Evolutionary conservation across 1,284 basidiomycete genomes (phyloP).

Genomic region (Cryptococcus wingfieldii): DNA sequence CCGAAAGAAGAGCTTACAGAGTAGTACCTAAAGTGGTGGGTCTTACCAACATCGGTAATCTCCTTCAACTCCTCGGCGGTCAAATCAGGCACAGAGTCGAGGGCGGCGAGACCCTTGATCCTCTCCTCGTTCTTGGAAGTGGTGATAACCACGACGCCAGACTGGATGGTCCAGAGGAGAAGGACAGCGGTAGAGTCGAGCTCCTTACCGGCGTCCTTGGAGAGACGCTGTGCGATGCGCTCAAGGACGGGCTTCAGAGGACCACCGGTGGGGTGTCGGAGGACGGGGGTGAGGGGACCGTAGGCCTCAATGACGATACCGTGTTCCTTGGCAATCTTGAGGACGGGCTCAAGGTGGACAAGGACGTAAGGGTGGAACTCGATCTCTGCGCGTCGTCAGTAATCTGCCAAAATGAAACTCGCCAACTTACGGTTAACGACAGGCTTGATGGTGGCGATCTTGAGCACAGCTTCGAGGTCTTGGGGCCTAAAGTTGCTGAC

Average conservation of each 20-base stretch:
- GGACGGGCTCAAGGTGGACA: conserved; percentile 57
- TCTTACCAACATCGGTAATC: conserved; percentile 61
- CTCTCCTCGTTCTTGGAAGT: conserved; percentile 63
- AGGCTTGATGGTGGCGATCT: conserved; percentile 58
- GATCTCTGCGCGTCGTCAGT: conserved; percentile 50
- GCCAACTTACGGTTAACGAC: conserved; percentile 60
- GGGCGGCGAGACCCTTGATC: conserved; percentile 60
- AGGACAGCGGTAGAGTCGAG: conserved; percentile 59
- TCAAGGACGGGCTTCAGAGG: conserved; percentile 56
- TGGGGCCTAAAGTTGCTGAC: conserved; percentile 44
- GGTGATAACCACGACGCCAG: conserved; percentile 60
- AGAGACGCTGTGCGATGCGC: conserved; percentile 47
- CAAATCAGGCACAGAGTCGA: conserved; percentile 56
- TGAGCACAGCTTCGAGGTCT: conserved; percentile 37
- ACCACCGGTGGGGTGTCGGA: conserved; percentile 55
- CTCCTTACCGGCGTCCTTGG: conserved; percentile 47
- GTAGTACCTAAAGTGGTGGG: conserved; percentile 56
- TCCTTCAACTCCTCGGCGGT: conserved; percentile 59
- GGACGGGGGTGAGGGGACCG: conserved; percentile 56
- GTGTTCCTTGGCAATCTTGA: conserved; percentile 58
- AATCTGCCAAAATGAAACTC: background rate
- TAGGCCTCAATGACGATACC: conserved; percentile 65
- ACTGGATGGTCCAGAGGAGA: conserved; percentile 60
- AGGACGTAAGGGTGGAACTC: conserved; percentile 74
- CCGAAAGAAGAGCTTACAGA: conserved; percentile 11